Base-by-base conservation (phyloP, 306 rosid genomes). In the Castanea sativa region DNA sequence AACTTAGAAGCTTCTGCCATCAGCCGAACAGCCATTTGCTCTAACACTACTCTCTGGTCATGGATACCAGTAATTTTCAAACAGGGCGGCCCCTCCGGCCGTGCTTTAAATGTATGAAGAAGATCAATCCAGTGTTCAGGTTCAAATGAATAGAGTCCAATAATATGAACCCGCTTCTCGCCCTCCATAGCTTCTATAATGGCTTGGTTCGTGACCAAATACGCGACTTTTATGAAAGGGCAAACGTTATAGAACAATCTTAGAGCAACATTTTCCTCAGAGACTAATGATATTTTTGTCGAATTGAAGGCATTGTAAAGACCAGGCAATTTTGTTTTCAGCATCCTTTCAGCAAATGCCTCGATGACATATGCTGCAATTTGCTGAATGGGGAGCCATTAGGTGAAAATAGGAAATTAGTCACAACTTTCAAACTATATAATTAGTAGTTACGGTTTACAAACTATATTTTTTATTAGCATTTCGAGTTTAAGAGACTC, bases 91-190 rank as follows among this genome's bases (percentile, higher is more conserved):
- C 97, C 97, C 43, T 87, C 99, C 1, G 76, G 90, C 6, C 97
- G 87, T 29, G 82, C 80, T 61, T 79, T 88, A 6, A 94, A 77
- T 2, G 90, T 88, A 38, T 76, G 87, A 18, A 94, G 65, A 73
- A 94, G 88, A 78, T 90, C 83, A 58, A 91, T 80, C 99, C 97
- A 92, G 68, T 94, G 99, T 0, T 90, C 91, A 32, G 99, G 95
- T 71, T 94, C 93, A 71, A 83, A 90, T 35, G 93, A 87, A 57
- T 91, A 88, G 20, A 94, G 90, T 85, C 92, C 99, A 75, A 94
- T 87, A 10, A 94, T 90, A 25, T 94, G 99, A 78, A 94, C 87
- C 65, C 86, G 56, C 57, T 76, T 81, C 81, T 94, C 99, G 9
- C 88, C 88, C 61, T 91, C 93, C 97, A 92, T 91, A 0, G 93